Percentiles rank a stretch among this genome's conserved stretches.
Conservation (phyloP, 2,329 filamentous ascomycete genomes). For the Beauveria varroae region DNA sequence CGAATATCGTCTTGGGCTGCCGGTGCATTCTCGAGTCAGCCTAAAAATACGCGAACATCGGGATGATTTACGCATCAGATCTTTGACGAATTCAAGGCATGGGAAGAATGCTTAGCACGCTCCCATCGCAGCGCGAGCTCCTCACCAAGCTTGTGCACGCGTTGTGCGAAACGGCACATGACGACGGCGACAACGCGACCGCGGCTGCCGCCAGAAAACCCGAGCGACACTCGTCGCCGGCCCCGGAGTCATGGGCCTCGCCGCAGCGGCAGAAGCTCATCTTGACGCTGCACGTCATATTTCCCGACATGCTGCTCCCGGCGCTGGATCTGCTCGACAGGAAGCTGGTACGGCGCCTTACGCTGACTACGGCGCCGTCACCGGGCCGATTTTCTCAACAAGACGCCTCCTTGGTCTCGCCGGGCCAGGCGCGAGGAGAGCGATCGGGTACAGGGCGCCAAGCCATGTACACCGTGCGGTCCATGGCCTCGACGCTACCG, state of each 20-base stretch:
- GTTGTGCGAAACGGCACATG: constrained; percentile 21
- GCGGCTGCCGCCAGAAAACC: not conserved
- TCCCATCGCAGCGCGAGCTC: constrained; percentile 33
- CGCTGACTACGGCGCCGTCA: not conserved
- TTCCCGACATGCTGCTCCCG: constrained; percentile 72
- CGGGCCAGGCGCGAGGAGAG: not conserved
- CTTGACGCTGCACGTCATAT: constrained; percentile 77
- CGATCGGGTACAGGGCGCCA: not conserved
- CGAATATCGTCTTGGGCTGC: not conserved
- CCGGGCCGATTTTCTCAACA: not conserved
- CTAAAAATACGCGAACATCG: not conserved
- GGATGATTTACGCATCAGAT: not conserved
- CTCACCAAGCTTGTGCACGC: constrained; percentile 42
- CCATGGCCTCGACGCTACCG: constrained; percentile 19
- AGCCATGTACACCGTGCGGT: constrained; percentile 14
- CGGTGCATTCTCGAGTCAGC: not conserved
- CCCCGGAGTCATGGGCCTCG: constrained; percentile 10
- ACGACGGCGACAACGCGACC: not conserved
- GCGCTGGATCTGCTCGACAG: constrained; percentile 85
- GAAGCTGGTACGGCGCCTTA: constrained; percentile 55
- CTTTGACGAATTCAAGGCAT: not conserved
- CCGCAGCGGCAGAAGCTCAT: constrained; percentile 47
- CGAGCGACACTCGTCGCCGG: not conserved
- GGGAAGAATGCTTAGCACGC: constrained; percentile 14
- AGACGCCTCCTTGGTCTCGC: constrained; percentile 25